Evolutionary conservation across 768 basidiomycete genomes (phyloP).

Genomic region (Lanmaoa rubissima): DNA sequence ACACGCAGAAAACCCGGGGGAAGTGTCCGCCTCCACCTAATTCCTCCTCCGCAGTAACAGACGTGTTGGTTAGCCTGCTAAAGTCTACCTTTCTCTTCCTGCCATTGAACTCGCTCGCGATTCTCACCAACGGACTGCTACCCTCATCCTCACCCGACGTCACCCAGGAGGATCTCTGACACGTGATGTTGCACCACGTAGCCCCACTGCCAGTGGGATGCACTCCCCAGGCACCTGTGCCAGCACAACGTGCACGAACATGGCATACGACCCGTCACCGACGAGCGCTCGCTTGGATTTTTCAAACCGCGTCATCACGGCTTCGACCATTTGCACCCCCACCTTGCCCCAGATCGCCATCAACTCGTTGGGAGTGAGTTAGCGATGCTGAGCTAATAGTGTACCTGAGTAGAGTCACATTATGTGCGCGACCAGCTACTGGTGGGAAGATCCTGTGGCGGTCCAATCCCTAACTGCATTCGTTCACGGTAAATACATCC

Average conservation of each 20-base stretch:
- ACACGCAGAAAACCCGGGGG: constrained; percentile 54
- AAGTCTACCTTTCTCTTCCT: constrained; percentile 87
- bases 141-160: background rate
- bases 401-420: no score
- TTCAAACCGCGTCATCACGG: constrained; percentile 64
- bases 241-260: constrained; percentile 71
- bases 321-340: constrained; percentile 71
- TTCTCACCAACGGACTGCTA: constrained; percentile 58
- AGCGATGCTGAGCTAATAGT: no score
- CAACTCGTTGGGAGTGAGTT: constrained; percentile 50
- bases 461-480: no score
- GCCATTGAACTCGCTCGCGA: constrained; percentile 78
- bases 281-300: constrained; percentile 76
- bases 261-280: constrained; percentile 81
- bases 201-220: no score
- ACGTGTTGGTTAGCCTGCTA: constrained; percentile 84
- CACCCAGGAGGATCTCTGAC: no score
- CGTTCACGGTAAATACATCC: no score
- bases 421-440: no score
- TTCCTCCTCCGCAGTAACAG: constrained; percentile 31
- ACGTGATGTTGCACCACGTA: no score
- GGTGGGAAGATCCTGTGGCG: no score
- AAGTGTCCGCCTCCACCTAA: constrained; percentile 50
- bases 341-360: constrained; percentile 68
- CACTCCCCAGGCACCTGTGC: constrained; percentile 54